A percentile compares a stretch with the other conserved stretches of the same genome.
Conservation (phyloP, 2,329 filamentous ascomycete genomes). For the Colletotrichum australisinense region DNA sequence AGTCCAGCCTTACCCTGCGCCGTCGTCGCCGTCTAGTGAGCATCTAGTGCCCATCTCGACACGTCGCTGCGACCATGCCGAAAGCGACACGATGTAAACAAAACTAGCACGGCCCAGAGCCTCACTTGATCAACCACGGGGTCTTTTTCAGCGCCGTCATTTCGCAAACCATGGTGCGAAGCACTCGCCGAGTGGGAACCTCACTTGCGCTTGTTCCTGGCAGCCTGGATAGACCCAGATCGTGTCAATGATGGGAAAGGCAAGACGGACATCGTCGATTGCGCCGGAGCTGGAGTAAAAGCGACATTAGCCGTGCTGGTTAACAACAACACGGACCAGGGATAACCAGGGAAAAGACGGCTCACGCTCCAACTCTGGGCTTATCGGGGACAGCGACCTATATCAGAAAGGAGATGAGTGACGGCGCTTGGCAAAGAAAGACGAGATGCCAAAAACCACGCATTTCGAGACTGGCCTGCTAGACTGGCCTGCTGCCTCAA, state of each 20-base stretch:
- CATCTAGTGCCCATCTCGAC: slow-evolving; percentile 10
- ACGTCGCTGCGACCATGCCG: slow-evolving; percentile 27
- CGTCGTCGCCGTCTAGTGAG: neutral
- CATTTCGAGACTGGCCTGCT: neutral
- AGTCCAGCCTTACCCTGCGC: slow-evolving; percentile 33
- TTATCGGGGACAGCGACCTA: slow-evolving; percentile 18
- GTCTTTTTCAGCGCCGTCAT: slow-evolving; percentile 20
- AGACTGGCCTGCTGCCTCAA: neutral
- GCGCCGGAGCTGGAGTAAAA: slow-evolving; percentile 2
- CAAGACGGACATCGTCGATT: neutral
- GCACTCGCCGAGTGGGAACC: slow-evolving; percentile 10
- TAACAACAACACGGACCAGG: slow-evolving; percentile 11
- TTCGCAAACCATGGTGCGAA: slow-evolving; percentile 11
- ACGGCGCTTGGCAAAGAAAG: neutral
- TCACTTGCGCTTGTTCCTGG: slow-evolving; percentile 5
- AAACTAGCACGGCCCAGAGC: slow-evolving; percentile 26
- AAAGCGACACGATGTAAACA: slow-evolving; percentile 32
- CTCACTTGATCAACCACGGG: slow-evolving; percentile 9
- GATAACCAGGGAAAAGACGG: slow-evolving; percentile 14
- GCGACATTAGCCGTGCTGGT: slow-evolving; percentile 1
- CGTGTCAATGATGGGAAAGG: neutral
- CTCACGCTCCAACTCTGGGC: slow-evolving; percentile 12
- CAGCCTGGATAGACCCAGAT: slow-evolving; percentile 15
- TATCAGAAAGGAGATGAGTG: slow-evolving; percentile 23
- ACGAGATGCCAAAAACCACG: neutral